Evolutionary conservation across 1,284 basidiomycete species (phyloP), one percentile per base, ranked within the genome.

Genomic region (Schizophyllum amplum): DNA sequence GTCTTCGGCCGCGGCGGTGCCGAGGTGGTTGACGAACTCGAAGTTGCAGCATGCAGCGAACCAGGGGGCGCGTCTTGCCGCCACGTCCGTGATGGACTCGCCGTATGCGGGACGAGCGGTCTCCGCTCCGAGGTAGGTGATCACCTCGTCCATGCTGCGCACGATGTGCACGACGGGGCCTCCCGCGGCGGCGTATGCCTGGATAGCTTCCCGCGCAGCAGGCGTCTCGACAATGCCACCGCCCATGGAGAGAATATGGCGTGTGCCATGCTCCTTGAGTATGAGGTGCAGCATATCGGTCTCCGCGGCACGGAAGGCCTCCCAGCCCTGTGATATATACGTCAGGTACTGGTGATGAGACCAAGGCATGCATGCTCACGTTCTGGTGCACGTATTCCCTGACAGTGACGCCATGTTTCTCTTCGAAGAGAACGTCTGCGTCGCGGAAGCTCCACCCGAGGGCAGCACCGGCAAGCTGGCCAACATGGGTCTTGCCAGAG

Each of bases 161-260:
- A 72, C 66, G 52, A 79, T 69, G 56, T 77, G 72, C 4, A 79
- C 75, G 5, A 80, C 76, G 5, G 73, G 70, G 17, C 76, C 77
- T 48, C 75, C 75, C 42, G 74, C 75, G 23, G 74, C 72, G 7
- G 81, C 82, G 67, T 93, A 94, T 7, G 79, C 72, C 66, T 83
- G 78, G 59, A 98, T 76, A 5, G 92, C 65, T 20, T 87, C 77
- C 42, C 92, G 76, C 11, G 90, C 89, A 49, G 78, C 81, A 5
- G 85, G 79, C 0, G 86, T 91, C 73, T 99, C 97, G 49, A 98
- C 92, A 55, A 99, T 86, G 0, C 96, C 95, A 4, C 97, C 97
- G 11, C 97, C 96, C n/a, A 98, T 84, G 59, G 90, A 92, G 66
- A 97, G 82, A 55, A 97, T 79, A 68, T 92, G 83, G 2, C 83